Percentiles rank a stretch among this genome's conserved stretches.
Evolutionary conservation across 2,329 filamentous ascomycete species (phyloP).

Genomic region (Corinectria fuckeliana): DNA sequence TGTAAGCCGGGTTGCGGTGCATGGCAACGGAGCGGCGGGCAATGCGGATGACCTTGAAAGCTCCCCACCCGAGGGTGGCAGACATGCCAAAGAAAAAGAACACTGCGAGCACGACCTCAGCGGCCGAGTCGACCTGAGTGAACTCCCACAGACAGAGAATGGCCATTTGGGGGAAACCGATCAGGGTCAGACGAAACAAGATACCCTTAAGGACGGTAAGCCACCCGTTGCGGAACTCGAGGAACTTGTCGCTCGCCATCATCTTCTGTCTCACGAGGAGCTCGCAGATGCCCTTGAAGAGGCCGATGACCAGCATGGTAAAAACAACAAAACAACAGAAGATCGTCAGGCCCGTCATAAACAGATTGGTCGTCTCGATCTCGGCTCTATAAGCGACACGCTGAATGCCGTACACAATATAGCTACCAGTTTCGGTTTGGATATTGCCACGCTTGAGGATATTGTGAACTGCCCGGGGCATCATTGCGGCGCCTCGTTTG

Average conservation of each 20-base stretch:
- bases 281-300: constrained; percentile 85
- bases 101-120: constrained; percentile 84
- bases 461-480: constrained; percentile 51
- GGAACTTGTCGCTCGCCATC: constrained; percentile 86
- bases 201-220: constrained; percentile 91
- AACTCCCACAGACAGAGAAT: constrained; percentile 95
- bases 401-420: constrained; percentile 79
- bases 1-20: constrained; percentile 97
- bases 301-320: constrained; percentile 72
- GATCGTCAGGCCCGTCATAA: constrained; percentile 89
- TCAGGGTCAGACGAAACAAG: constrained; percentile 86
- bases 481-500: constrained; percentile 61
- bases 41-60: constrained; percentile 87
- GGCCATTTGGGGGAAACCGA: constrained; percentile 90
- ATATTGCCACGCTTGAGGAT: constrained; percentile 63
- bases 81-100: constrained; percentile 87
- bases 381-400: constrained; percentile 84
- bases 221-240: constrained; percentile 95
- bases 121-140: constrained; percentile 82
- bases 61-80: constrained; percentile 81
- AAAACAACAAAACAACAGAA: constrained; percentile 84
- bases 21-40: constrained; percentile 86
- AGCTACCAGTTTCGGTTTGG: constrained; percentile 60
- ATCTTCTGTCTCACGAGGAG: constrained; percentile 73
- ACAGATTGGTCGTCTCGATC: constrained; percentile 91